phyloP scores from a whole-genome alignment of 805 yeast species.

The Lipomyces anomalus region DNA sequence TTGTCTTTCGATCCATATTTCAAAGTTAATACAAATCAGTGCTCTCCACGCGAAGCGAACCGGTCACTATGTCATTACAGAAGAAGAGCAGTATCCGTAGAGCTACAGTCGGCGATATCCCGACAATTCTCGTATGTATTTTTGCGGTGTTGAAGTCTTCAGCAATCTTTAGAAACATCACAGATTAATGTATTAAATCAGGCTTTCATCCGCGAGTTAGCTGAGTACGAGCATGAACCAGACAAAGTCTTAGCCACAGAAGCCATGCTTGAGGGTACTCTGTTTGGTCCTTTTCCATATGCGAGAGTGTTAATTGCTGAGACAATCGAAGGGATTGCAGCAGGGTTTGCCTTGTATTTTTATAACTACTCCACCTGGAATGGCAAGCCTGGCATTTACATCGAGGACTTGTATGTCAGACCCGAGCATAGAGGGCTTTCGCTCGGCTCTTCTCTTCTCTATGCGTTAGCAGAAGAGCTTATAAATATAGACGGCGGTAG shows the following conservation, averaged over 20 bases:
- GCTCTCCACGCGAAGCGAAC: too few relatives aligned
- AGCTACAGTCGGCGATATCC: conserved; percentile 20
- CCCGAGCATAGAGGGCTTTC: conserved; percentile 14
- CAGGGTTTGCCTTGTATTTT: conserved; percentile 29
- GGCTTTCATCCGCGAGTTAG: conserved; percentile 18
- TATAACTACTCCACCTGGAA: conserved; percentile 26
- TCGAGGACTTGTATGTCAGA: conserved; percentile 24
- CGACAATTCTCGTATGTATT: conserved; percentile 14
- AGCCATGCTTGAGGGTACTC: conserved; percentile 14
- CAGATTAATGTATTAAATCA: too few relatives aligned
- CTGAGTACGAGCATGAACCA: conserved; percentile 20
- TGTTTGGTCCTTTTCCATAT: conserved; percentile 15
- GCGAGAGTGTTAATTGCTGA: conserved; percentile 20
- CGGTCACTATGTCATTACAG: too few relatives aligned
- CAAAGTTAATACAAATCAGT: not conserved
- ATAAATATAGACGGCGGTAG: conserved; percentile 19
- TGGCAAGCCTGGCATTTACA: conserved; percentile 23
- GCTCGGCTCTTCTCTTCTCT: conserved; percentile 18
- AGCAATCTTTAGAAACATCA: too few relatives aligned
- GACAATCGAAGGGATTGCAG: conserved; percentile 28
- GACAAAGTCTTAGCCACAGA: conserved; percentile 22
- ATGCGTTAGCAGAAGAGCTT: conserved; percentile 21
- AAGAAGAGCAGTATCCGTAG: conserved; percentile 13
- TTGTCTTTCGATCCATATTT: not conserved
- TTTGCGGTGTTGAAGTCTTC: not conserved